Evolutionary conservation across 176 grass and related monocot genomes (phyloP).

Genomic region (Oryza glumipatula): DNA sequence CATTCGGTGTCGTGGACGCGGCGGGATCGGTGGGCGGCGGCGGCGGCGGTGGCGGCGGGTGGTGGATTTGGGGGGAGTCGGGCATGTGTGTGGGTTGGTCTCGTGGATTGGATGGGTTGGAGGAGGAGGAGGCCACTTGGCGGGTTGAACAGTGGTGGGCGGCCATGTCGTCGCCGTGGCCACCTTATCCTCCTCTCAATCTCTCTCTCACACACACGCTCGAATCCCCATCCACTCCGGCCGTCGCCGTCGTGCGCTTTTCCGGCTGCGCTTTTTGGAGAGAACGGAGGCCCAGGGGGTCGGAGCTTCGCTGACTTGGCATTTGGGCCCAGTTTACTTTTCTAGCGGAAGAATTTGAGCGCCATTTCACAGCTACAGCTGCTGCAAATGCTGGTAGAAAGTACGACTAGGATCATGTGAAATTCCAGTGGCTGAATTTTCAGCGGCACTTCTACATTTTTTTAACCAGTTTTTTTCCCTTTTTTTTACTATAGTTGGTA

Average conservation of each 20-base stretch:
- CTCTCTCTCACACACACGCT: background rate
- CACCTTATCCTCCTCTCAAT: background rate
- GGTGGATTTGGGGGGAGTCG: constrained; percentile 25
- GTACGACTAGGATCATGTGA: no score
- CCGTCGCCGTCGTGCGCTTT: background rate
- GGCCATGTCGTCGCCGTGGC: background rate
- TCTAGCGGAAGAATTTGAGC: background rate
- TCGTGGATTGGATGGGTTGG: background rate
- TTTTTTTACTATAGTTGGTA: no score
- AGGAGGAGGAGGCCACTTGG: background rate
- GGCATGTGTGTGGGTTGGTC: constrained; percentile 37
- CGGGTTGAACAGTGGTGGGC: background rate
- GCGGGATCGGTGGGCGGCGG: constrained; percentile 13
- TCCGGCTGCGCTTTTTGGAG: background rate
- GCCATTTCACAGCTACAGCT: no score
- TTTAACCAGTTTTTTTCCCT: no score
- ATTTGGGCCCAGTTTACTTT: background rate
- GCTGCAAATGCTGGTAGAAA: no score
- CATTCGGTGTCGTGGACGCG: constrained; percentile 37
- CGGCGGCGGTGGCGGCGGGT: background rate
- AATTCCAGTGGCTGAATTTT: background rate
- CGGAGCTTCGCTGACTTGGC: background rate
- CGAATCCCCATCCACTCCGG: background rate
- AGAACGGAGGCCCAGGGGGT: background rate
- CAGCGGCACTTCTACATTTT: no score